Conservation (phyloP, 345 rosid species). For the Ricinus communis region DNA sequence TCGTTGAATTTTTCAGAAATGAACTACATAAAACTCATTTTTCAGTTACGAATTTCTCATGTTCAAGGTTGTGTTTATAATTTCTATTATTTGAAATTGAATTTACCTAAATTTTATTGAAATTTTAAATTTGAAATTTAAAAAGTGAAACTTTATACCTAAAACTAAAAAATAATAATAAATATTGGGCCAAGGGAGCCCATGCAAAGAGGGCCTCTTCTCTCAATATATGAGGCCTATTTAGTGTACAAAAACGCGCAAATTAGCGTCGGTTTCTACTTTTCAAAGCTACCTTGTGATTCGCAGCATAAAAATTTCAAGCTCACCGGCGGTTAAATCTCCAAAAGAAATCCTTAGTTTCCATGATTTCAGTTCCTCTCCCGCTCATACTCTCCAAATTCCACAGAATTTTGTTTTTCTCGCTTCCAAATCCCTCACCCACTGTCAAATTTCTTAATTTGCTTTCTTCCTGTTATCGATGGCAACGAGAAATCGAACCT, state of each 20-base stretch:
- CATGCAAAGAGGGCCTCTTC: no score
- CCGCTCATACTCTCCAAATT: background rate
- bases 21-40: no score
- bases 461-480: background rate
- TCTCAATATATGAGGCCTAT: background rate
- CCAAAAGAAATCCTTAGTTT: background rate
- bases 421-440: background rate
- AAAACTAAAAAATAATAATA: no score
- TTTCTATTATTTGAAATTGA: no score
- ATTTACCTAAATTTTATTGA: no score
- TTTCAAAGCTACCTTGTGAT: background rate
- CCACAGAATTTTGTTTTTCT: background rate
- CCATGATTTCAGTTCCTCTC: background rate
- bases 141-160: no score
- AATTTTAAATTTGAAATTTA: no score
- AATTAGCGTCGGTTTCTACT: background rate
- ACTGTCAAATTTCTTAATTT: background rate
- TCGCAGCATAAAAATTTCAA: background rate
- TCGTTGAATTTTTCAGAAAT: no score
- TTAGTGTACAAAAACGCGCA: background rate
- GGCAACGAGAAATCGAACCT: constrained; percentile 20
- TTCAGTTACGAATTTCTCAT: no score
- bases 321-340: no score
- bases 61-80: no score
- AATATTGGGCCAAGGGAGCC: no score